Conservation (phyloP, 352 stramenopile genomes). For the Aphanomyces invadans region DNA sequence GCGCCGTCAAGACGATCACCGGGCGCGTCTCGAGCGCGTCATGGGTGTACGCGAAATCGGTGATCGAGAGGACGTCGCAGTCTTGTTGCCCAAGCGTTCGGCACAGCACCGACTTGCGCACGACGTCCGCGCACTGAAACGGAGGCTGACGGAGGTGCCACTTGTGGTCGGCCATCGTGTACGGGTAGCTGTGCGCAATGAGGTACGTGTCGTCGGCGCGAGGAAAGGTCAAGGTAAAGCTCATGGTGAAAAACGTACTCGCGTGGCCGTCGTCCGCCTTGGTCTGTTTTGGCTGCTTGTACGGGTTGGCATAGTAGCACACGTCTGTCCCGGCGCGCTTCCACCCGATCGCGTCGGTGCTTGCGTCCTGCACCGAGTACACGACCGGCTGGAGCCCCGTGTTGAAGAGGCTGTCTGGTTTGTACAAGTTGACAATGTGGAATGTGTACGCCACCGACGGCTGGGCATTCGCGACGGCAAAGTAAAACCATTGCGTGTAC, state of each 20-base stretch:
- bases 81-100: conserved; percentile 44
- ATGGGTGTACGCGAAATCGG: conserved; percentile 25
- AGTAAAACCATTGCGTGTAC: conserved; percentile 94
- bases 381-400: conserved; percentile 85
- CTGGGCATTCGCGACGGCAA: conserved; percentile 75
- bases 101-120: conserved; percentile 49
- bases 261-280: background rate
- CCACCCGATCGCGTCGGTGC: conserved; percentile 56
- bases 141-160: conserved; percentile 43
- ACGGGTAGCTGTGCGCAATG: conserved; percentile 89
- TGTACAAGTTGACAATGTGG: conserved; percentile 91
- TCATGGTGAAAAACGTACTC: conserved; percentile 47
- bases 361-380: conserved; percentile 72
- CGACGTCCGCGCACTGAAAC: conserved; percentile 27
- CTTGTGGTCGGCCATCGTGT: conserved; percentile 80
- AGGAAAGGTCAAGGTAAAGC: conserved; percentile 79
- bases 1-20: conserved; percentile 69
- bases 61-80: conserved; percentile 74
- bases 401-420: conserved; percentile 88
- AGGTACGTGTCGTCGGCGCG: conserved; percentile 78
- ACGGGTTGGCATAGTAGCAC: conserved; percentile 82
- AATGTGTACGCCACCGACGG: conserved; percentile 58
- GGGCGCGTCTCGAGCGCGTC: background rate
- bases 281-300: conserved; percentile 10
- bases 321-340: conserved; percentile 61